Conservation (phyloP, 306 rosid genomes). For the Senna siamea region DNA sequence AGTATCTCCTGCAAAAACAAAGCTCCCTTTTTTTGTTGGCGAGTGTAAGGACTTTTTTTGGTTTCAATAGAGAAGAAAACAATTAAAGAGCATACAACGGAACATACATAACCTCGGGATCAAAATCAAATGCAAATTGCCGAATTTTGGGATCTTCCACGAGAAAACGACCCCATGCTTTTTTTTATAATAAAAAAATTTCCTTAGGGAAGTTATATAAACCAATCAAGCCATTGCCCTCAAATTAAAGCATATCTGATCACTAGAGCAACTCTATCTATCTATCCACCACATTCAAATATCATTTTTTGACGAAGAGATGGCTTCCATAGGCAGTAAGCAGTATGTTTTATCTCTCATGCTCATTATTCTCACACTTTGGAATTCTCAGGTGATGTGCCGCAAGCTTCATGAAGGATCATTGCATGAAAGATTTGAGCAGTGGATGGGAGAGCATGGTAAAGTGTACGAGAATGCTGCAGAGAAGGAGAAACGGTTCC, state of each 20-base stretch:
- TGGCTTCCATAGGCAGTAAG: not conserved
- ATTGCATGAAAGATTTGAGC: conserved; percentile 27
- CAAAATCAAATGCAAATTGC: not conserved
- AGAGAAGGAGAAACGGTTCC: conserved; percentile 40
- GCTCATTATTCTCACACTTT: conserved; percentile 3
- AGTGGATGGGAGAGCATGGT: conserved; percentile 38
- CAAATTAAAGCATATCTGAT: not conserved
- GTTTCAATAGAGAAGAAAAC: not conserved
- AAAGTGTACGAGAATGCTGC: conserved; percentile 29
- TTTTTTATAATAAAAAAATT: not conserved
- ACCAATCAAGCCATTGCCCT: not conserved
- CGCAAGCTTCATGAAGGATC: conserved; percentile 12
- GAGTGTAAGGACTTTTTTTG: too few species aligned
- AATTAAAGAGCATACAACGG: too few species aligned
- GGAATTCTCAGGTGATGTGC: conserved; percentile 40
- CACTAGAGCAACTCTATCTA: not conserved
- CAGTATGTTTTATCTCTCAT: not conserved
- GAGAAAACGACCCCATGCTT: too few species aligned
- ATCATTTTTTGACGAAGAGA: too few species aligned
- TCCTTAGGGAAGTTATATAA: not conserved
- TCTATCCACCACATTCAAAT: too few species aligned
- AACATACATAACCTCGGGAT: too few species aligned
- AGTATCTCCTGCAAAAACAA: not conserved
- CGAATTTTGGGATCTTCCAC: not conserved
- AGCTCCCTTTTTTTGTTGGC: too few species aligned